These are phyloP conservation scores for Scedosporium aurantiacum DNA, from an alignment of 2,329 filamentous ascomycete genomes.

Conservation along the genomic window DNA sequence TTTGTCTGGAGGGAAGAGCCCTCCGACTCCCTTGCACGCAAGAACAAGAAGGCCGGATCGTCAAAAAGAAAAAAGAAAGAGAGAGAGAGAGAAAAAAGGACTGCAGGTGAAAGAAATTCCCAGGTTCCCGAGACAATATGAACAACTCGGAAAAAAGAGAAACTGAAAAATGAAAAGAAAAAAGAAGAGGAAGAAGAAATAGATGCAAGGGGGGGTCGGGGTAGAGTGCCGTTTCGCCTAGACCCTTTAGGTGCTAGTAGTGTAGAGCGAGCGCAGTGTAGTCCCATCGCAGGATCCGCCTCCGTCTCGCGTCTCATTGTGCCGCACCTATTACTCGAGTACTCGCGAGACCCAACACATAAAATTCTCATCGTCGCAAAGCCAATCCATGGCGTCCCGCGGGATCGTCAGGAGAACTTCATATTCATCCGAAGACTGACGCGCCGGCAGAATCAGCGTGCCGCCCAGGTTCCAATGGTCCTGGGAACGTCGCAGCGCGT, in stretches of 20 bases:
- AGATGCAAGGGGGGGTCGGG: neutral
- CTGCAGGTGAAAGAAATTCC: too few species aligned
- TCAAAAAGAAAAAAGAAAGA: neutral
- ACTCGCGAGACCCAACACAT: constrained; percentile 18
- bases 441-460: constrained; percentile 21
- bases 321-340: constrained; percentile 5
- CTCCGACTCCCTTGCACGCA: too few species aligned
- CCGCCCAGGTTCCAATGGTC: constrained; percentile 19
- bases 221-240: neutral
- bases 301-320: neutral
- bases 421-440: constrained; percentile 12
- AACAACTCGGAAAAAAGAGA: neutral
- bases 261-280: too few species aligned
- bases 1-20: neutral
- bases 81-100: too few species aligned
- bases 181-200: neutral
- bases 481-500: constrained; percentile 20
- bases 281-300: neutral
- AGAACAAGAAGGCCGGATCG: neutral
- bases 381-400: constrained; percentile 16
- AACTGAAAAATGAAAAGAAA: neutral
- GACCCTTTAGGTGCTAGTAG: too few species aligned
- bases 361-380: constrained; percentile 16
- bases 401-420: constrained; percentile 23
- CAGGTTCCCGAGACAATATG: neutral